Conservation (phyloP, 2,329 filamentous ascomycete genomes). For the Byssoonygena ceratinophila region DNA sequence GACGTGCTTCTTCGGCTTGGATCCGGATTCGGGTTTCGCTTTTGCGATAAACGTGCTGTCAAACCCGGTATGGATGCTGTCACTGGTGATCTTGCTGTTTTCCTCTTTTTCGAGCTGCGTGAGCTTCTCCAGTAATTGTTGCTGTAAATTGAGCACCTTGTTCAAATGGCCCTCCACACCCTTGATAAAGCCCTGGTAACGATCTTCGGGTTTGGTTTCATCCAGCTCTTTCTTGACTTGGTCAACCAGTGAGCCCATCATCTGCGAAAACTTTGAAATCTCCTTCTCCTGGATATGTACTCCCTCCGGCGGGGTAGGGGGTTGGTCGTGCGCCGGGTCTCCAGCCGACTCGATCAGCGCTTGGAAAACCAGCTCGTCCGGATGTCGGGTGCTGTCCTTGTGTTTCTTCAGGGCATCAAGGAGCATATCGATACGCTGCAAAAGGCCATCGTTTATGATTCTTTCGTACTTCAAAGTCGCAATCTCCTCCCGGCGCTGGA, state of each 20-base stretch:
- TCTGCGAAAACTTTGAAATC: constrained; percentile 81
- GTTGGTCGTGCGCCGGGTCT: constrained; percentile 59
- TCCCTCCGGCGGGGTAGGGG: constrained; percentile 63
- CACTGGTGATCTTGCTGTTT: constrained; percentile 83
- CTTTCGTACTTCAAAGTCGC: constrained; percentile 81
- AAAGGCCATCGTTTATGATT: constrained; percentile 81
- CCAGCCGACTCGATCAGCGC: constrained; percentile 73
- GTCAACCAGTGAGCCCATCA: constrained; percentile 95
- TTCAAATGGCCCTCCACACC: constrained; percentile 66
- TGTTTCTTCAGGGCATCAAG: constrained; percentile 65
- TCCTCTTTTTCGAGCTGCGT: constrained; percentile 77
- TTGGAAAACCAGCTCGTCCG: constrained; percentile 78
- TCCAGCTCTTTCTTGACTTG: constrained; percentile 81
- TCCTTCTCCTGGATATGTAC: constrained; percentile 65
- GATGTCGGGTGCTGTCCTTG: constrained; percentile 53
- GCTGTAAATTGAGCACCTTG: constrained; percentile 70
- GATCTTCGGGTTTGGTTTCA: constrained; percentile 56
- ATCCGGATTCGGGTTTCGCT: constrained; percentile 26
- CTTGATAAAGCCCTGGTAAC: constrained; percentile 64
- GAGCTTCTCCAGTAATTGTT: constrained; percentile 62
- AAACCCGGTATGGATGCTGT: constrained; percentile 78
- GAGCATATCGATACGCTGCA: constrained; percentile 70
- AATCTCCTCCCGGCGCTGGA: constrained; percentile 78
- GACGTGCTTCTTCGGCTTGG: constrained; percentile 36
- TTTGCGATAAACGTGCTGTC: constrained; percentile 74